phyloP scores from a whole-genome alignment of 768 basidiomycete species.

The Naganishia vaughanmartiniae region DNA sequence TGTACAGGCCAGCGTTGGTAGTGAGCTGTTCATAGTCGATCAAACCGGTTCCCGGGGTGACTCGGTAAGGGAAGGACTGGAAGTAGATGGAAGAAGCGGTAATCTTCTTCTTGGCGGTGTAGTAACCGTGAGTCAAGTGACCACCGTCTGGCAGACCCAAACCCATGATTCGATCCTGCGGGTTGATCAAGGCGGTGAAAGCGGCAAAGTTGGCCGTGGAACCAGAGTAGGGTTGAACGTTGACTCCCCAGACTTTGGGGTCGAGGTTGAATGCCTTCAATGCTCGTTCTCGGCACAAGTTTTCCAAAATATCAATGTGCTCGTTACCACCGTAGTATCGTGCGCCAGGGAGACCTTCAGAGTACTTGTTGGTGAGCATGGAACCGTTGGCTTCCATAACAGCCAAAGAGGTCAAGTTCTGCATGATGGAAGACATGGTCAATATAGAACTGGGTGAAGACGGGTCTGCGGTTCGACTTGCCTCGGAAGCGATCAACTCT shows the following conservation, averaged over 20 bases:
- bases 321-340: constrained; percentile 98
- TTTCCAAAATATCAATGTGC: constrained; percentile 92
- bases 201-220: constrained; percentile 92
- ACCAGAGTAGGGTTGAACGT: constrained; percentile 92
- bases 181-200: constrained; percentile 90
- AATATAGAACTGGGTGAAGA: not conserved
- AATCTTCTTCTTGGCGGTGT: constrained; percentile 99
- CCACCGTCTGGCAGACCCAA: constrained; percentile 97
- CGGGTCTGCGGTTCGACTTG: constrained; percentile 51
- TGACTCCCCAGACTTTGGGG: constrained; percentile 85
- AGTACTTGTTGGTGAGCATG: constrained; percentile 98
- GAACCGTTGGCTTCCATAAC: constrained; percentile 99
- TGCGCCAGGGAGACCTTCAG: constrained; percentile 96
- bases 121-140: constrained; percentile 96
- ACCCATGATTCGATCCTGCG: constrained; percentile 98
- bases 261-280: constrained; percentile 94
- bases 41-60: constrained; percentile 72
- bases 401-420: constrained; percentile 95
- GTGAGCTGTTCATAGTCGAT: constrained; percentile 82
- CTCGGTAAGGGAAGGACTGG: constrained; percentile 90
- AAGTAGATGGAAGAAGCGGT: constrained; percentile 99
- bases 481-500: constrained; percentile 98
- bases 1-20: constrained; percentile 87
- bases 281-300: constrained; percentile 90
- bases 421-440: not conserved